Percentiles rank a stretch among this genome's conserved stretches.
These are phyloP conservation scores for Microbotryum saponariae DNA, from an alignment of 1,284 basidiomycete genomes.

Conservation along the genomic window DNA sequence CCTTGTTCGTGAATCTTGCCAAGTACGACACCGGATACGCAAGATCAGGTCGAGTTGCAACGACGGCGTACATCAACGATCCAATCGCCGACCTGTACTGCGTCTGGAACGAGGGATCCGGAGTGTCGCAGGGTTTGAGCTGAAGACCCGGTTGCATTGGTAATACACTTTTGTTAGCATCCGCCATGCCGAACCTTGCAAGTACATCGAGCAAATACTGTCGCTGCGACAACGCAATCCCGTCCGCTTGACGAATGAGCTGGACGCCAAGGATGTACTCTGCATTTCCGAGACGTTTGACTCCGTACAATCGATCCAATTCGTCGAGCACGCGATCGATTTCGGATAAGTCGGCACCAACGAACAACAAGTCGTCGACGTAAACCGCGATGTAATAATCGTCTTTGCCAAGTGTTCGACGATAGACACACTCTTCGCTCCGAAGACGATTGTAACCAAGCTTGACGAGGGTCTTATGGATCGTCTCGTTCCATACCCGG, in stretches of 20 bases:
- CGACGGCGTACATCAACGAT: conserved; percentile 39
- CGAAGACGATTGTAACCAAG: conserved; percentile 33
- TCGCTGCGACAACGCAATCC: conserved; percentile 38
- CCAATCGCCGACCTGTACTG: conserved; percentile 29
- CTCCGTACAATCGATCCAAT: conserved; percentile 35
- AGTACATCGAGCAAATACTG: conserved; percentile 43
- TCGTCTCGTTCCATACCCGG: conserved; percentile 39
- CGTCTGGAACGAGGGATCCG: neutral
- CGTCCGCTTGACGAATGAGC: conserved; percentile 36
- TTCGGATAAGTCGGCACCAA: conserved; percentile 22
- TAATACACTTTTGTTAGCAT: conserved; percentile 8
- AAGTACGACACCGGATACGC: conserved; percentile 37
- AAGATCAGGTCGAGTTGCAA: conserved; percentile 40
- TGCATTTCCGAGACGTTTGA: conserved; percentile 40
- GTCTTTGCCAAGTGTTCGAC: too few relatives aligned
- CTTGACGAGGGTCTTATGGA: conserved; percentile 32
- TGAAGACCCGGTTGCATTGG: conserved; percentile 13
- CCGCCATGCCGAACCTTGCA: conserved; percentile 37
- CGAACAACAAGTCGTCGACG: conserved; percentile 41
- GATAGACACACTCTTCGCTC: conserved; percentile 35
- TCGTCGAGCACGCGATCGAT: conserved; percentile 34
- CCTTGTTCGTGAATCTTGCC: conserved; percentile 37
- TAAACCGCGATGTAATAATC: conserved; percentile 35
- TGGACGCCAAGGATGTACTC: conserved; percentile 41
- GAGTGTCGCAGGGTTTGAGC: neutral